A percentile compares a stretch with the other conserved stretches of the same genome.
These are phyloP conservation scores for Arabis alpina DNA, from an alignment of 345 rosid genomes.

Conservation along the genomic window DNA sequence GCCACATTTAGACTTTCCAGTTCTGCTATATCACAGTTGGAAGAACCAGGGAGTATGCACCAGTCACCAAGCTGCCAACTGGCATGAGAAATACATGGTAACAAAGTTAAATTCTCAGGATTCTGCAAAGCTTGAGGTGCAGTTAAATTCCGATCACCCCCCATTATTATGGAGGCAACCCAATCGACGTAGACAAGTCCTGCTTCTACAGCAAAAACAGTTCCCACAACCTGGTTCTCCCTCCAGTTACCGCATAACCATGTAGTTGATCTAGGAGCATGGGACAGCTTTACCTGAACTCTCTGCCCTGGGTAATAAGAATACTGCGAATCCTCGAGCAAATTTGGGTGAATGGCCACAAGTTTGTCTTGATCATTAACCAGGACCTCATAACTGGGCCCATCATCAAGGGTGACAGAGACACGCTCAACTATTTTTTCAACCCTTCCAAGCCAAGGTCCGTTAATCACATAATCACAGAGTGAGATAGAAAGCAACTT, in stretches of 20 bases:
- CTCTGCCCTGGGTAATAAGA: slow-evolving; percentile 88
- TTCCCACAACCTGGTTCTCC: slow-evolving; percentile 64
- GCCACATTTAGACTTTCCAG: slow-evolving; percentile 34
- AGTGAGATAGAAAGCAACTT: slow-evolving; percentile 67
- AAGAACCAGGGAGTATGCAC: slow-evolving; percentile 65
- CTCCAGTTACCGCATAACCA: slow-evolving; percentile 88
- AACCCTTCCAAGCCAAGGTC: slow-evolving; percentile 84
- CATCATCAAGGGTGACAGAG: slow-evolving; percentile 70
- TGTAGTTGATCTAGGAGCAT: slow-evolving; percentile 56
- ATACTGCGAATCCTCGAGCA: slow-evolving; percentile 71
- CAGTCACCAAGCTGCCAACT: slow-evolving; percentile 97
- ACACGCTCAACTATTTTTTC: slow-evolving; percentile 68
- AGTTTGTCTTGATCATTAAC: slow-evolving; percentile 62
- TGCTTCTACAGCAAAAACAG: slow-evolving; percentile 66
- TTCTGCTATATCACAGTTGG: slow-evolving; percentile 38
- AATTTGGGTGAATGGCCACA: slow-evolving; percentile 58
- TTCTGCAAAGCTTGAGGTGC: slow-evolving; percentile 61
- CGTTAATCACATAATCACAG: slow-evolving; percentile 75
- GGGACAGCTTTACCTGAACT: slow-evolving; percentile 58
- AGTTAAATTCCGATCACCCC: slow-evolving; percentile 44
- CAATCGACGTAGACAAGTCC: slow-evolving; percentile 77
- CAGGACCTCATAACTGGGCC: slow-evolving; percentile 65
- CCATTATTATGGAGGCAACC: slow-evolving; percentile 64
- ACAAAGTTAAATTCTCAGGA: slow-evolving; percentile 58
- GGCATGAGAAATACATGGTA: slow-evolving; percentile 71